These are phyloP conservation scores for Phaeodactylum tricornutum DNA, from an alignment of 108 stramenopile genomes.

Conservation along the genomic window DNA sequence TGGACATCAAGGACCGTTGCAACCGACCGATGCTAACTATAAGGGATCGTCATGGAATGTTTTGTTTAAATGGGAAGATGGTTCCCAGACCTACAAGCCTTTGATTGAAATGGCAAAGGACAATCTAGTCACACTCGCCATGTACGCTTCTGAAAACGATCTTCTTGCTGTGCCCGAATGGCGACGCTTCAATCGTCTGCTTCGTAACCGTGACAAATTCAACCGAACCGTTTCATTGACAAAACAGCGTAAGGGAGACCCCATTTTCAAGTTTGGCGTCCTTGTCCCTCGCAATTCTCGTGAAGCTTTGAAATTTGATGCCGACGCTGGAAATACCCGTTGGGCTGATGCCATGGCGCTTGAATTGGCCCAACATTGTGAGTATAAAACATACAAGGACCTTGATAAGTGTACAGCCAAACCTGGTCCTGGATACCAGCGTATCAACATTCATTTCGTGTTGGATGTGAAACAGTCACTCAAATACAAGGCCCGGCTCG, in stretches of 20 bases:
- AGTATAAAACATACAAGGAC: conserved; percentile 19
- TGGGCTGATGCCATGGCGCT: conserved; percentile 14
- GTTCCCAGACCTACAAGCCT: conserved; percentile 16
- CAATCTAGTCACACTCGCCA: conserved; percentile 25
- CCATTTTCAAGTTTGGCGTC: conserved; percentile 16
- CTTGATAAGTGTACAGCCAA: not conserved
- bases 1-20: conserved; percentile 15
- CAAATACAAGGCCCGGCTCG: conserved; percentile 18
- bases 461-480: conserved; percentile 28
- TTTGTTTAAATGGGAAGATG: conserved; percentile 15
- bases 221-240: not conserved
- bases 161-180: conserved; percentile 24
- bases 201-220: conserved; percentile 5
- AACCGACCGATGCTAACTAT: conserved; percentile 1
- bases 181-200: conserved; percentile 14
- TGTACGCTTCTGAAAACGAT: conserved; percentile 17
- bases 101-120: conserved; percentile 3
- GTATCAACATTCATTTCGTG: conserved; percentile 19
- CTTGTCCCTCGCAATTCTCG: conserved; percentile 9
- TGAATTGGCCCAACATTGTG: conserved; percentile 12
- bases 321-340: conserved; percentile 7
- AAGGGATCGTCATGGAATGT: conserved; percentile 24
- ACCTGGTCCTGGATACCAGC: conserved; percentile 7
- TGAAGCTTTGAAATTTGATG: conserved; percentile 10
- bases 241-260: not conserved